A percentile compares a stretch with the other conserved stretches of the same genome.
Evolutionary conservation across 192 early-diverging fungal genomes (phyloP).

Genomic region (Umbelopsis isabellina): DNA sequence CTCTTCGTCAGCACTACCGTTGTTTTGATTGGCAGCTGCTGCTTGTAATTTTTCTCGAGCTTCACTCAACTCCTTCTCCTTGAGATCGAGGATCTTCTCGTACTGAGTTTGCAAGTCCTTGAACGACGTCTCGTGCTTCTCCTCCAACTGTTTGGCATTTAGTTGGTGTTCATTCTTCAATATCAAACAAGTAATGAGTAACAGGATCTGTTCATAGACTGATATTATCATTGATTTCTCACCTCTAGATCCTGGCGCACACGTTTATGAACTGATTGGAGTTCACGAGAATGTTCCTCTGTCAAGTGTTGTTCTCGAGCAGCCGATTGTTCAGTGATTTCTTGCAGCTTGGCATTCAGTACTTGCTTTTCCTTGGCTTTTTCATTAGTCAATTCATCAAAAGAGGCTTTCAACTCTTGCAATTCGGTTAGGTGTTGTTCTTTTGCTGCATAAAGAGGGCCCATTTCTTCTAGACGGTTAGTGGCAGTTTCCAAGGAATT

Average conservation of each 20-base stretch:
- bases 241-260: slow-evolving; percentile 17
- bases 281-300: not conserved
- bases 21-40: not conserved
- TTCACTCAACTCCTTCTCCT: slow-evolving; percentile 11
- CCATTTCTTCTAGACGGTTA: slow-evolving; percentile 14
- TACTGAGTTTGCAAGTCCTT: slow-evolving; percentile 10
- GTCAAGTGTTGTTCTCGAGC: not conserved
- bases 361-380: slow-evolving; percentile 4
- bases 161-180: not conserved
- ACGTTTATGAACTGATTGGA: not conserved
- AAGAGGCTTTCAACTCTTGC: not conserved
- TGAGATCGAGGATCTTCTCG: slow-evolving; percentile 10
- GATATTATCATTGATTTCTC: no score
- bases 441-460: not conserved
- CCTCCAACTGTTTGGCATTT: not conserved
- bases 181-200: not conserved
- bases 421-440: not conserved
- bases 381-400: not conserved
- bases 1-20: not conserved
- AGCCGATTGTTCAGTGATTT: slow-evolving; percentile 10
- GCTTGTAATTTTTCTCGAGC: not conserved
- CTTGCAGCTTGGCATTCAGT: slow-evolving; percentile 12
- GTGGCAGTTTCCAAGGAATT: slow-evolving; percentile 17
- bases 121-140: not conserved
- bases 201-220: no score